A percentile compares a stretch with the other conserved stretches of the same genome.
phyloP scores from a whole-genome alignment of 2,329 filamentous ascomycete genomes.

The Scedosporium apiospermum region DNA sequence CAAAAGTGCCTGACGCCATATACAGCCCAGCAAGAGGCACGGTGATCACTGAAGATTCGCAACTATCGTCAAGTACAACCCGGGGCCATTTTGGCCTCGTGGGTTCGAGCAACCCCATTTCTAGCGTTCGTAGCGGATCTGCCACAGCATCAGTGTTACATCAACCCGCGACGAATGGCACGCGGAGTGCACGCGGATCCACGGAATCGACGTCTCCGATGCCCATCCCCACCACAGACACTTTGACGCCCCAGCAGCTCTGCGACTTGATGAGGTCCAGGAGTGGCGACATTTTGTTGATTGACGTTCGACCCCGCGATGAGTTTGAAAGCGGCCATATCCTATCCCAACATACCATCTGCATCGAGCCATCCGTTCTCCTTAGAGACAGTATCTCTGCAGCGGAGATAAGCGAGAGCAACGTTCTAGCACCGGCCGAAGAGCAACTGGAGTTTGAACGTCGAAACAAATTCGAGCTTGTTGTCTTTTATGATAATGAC shows the following conservation, averaged over 20 bases:
- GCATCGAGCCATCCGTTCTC: constrained; percentile 72
- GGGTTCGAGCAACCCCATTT: constrained; percentile 30
- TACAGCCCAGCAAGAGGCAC: constrained; percentile 71
- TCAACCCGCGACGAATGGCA: not conserved
- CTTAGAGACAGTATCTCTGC: constrained; percentile 58
- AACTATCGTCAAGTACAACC: constrained; percentile 55
- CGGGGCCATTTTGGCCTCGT: constrained; percentile 54
- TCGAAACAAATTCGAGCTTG: constrained; percentile 68
- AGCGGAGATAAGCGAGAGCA: constrained; percentile 53
- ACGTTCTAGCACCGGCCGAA: constrained; percentile 61
- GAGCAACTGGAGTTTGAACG: constrained; percentile 68
- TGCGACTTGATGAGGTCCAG: constrained; percentile 55
- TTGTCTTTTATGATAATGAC: constrained; percentile 82
- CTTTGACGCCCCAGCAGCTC: constrained; percentile 60
- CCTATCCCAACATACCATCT: constrained; percentile 73
- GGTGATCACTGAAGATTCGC: constrained; percentile 53
- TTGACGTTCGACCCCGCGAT: constrained; percentile 74
- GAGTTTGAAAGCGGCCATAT: constrained; percentile 87
- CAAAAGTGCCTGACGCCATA: constrained; percentile 64
- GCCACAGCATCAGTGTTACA: not conserved
- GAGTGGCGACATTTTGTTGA: constrained; percentile 59
- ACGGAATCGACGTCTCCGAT: constrained; percentile 12
- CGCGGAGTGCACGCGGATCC: not conserved
- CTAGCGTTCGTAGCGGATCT: not conserved
- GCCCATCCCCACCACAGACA: constrained; percentile 43